These are phyloP conservation scores for Thelephora terrestris DNA, from an alignment of 1,284 basidiomycete genomes.

Conservation along the genomic window DNA sequence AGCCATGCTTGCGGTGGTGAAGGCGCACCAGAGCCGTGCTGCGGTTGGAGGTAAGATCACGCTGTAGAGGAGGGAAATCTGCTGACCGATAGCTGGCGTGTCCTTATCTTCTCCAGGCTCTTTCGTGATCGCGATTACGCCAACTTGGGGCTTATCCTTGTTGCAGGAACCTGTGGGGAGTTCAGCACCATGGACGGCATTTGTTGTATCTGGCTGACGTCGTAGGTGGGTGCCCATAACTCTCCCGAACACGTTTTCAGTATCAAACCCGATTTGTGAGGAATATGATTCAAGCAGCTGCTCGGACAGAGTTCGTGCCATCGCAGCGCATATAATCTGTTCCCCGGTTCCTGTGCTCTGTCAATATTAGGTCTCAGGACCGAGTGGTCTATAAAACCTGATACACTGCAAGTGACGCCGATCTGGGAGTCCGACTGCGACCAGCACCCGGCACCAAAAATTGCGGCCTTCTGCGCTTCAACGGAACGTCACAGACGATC, in stretches of 20 bases:
- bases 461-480: slow-evolving; percentile 34
- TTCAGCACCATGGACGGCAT: too few relatives aligned
- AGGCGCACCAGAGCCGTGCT: slow-evolving; percentile 71
- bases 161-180: too few relatives aligned
- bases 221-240: slow-evolving; percentile 15
- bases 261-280: slow-evolving; percentile 16
- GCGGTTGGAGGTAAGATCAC: neutral
- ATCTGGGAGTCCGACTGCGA: slow-evolving; percentile 23
- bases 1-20: slow-evolving; percentile 75
- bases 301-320: slow-evolving; percentile 28
- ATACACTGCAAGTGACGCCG: slow-evolving; percentile 55
- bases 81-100: slow-evolving; percentile 3
- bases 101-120: slow-evolving; percentile 25
- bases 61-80: too few relatives aligned
- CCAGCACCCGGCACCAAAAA: slow-evolving; percentile 66
- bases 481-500: too few relatives aligned
- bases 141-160: slow-evolving; percentile 20
- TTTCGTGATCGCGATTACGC: slow-evolving; percentile 38
- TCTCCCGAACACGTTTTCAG: slow-evolving; percentile 20
- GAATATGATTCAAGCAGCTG: slow-evolving; percentile 11
- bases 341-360: slow-evolving; percentile 30
- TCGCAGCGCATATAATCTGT: slow-evolving; percentile 26
- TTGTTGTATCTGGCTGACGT: too few relatives aligned
- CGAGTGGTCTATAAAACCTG: slow-evolving; percentile 30
- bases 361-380: neutral